A percentile compares a stretch with the other conserved stretches of the same genome.
These are phyloP conservation scores for Bertia moriformis DNA, from an alignment of 2,329 filamentous ascomycete species.

Conservation along the genomic window DNA sequence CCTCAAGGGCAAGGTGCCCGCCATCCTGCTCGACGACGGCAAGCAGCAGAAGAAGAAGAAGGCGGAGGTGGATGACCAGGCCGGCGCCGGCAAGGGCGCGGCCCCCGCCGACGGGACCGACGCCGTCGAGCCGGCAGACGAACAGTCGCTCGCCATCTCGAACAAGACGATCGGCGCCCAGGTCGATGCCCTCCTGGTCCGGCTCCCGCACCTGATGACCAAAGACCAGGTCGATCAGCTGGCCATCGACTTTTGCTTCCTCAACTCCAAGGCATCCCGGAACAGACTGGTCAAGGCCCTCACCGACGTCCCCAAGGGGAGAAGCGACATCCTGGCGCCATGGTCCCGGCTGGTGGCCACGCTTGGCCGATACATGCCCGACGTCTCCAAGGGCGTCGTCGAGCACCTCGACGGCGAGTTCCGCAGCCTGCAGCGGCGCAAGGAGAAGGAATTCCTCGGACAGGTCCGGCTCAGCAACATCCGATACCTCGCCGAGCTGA, in stretches of 20 bases:
- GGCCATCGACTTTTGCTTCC: conserved; percentile 91
- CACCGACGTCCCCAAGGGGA: conserved; percentile 86
- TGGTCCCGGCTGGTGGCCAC: conserved; percentile 91
- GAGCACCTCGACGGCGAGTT: conserved; percentile 93
- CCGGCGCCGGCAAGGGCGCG: conserved; percentile 59
- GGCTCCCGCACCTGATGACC: conserved; percentile 78
- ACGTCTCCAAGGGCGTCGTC: conserved; percentile 82
- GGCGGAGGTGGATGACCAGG: conserved; percentile 62
- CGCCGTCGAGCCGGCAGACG: too few relatives aligned
- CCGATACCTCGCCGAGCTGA: conserved; percentile 91
- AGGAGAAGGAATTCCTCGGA: conserved; percentile 92
- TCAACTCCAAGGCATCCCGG: conserved; percentile 94
- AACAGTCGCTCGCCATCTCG: conserved; percentile 82
- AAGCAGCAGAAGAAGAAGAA: conserved; percentile 99
- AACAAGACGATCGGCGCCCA: conserved; percentile 97
- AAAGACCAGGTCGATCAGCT: conserved; percentile 86
- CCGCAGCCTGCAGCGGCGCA: conserved; percentile 85
- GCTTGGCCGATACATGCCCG: conserved; percentile 81
- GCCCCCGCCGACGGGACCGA: conserved; percentile 28
- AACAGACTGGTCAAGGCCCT: conserved; percentile 86
- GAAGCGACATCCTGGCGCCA: conserved; percentile 75
- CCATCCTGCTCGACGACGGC: conserved; percentile 84
- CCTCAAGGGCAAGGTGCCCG: conserved; percentile 86
- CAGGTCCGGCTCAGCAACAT: conserved; percentile 90
- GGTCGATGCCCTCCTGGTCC: conserved; percentile 75